Conservation (phyloP, 768 basidiomycete species). For the Suillus spraguei region DNA sequence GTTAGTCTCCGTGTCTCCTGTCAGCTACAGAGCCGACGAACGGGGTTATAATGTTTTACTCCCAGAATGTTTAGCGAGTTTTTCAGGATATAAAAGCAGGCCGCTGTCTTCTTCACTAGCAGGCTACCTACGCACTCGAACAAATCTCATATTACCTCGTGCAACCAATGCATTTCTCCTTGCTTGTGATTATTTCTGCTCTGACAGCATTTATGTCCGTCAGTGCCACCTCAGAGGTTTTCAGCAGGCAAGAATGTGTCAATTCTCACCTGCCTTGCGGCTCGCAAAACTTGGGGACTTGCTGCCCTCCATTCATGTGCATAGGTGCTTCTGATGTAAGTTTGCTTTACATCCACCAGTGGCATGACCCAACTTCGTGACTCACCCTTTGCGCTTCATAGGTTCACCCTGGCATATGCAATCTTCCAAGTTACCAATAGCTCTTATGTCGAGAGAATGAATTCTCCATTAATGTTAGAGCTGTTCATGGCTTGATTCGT, state of each 20-base stretch:
- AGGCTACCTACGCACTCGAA: not conserved
- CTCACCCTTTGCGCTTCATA: not conserved
- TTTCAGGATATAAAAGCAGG: not conserved
- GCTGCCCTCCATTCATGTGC: too few species aligned
- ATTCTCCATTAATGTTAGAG: not conserved
- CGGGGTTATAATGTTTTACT: not conserved
- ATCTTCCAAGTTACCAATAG: not conserved
- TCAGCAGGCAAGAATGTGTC: too few species aligned
- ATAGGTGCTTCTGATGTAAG: not conserved
- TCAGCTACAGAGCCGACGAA: not conserved
- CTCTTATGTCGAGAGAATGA: not conserved
- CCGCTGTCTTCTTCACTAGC: too few species aligned
- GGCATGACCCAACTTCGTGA: not conserved
- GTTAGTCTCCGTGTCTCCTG: not conserved
- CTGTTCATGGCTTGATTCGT: not conserved
- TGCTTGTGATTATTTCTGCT: not conserved
- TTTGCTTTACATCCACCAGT: not conserved
- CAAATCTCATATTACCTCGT: not conserved
- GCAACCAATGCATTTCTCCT: not conserved
- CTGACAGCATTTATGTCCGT: not conserved
- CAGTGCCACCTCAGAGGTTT: too few species aligned
- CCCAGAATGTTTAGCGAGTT: not conserved
- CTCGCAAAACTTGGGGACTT: too few species aligned
- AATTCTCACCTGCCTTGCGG: too few species aligned
- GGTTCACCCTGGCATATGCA: not conserved